Evolutionary conservation across 1,284 basidiomycete genomes (phyloP).

Genomic region (Hemileia vastatrix): DNA sequence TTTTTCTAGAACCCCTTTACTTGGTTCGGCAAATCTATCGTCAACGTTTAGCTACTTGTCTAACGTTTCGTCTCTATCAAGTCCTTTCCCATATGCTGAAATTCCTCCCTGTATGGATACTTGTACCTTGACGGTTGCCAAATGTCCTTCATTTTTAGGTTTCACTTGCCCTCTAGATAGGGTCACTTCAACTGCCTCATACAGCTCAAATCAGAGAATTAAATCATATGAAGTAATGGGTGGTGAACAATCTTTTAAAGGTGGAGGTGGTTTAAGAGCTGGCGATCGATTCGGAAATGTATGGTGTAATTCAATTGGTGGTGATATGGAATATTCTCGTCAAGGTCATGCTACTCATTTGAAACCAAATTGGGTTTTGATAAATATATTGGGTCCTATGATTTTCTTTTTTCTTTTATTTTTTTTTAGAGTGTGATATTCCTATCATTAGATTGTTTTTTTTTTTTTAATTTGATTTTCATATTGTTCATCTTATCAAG

Average conservation of each 20-base stretch:
- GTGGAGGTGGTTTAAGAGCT: not conserved
- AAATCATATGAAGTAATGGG: constrained; percentile 17
- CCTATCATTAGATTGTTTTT: no score
- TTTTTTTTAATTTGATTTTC: no score
- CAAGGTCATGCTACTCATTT: no score
- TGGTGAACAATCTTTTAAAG: constrained; percentile 7
- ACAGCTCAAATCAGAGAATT: constrained; percentile 1
- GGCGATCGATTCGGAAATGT: constrained; percentile 29
- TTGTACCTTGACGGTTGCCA: constrained; percentile 33
- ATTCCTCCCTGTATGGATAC: constrained; percentile 34
- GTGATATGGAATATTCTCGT: constrained; percentile 8
- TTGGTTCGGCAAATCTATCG: constrained; percentile 21
- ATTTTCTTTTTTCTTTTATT: no score
- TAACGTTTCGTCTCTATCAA: constrained; percentile 2
- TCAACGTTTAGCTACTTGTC: no score
- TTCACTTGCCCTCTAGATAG: constrained; percentile 32
- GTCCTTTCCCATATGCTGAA: constrained; percentile 34
- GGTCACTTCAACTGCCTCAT: constrained; percentile 16
- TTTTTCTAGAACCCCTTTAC: constrained; percentile 27
- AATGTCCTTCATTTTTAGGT: constrained; percentile 34
- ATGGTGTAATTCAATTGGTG: constrained; percentile 27
- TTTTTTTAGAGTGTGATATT: no score
- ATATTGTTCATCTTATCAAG: no score
- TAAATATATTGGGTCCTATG: no score
- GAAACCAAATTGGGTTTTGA: no score